Evolutionary conservation across 129 eudicot genomes (phyloP).

Genomic region (Arctium minus): DNA sequence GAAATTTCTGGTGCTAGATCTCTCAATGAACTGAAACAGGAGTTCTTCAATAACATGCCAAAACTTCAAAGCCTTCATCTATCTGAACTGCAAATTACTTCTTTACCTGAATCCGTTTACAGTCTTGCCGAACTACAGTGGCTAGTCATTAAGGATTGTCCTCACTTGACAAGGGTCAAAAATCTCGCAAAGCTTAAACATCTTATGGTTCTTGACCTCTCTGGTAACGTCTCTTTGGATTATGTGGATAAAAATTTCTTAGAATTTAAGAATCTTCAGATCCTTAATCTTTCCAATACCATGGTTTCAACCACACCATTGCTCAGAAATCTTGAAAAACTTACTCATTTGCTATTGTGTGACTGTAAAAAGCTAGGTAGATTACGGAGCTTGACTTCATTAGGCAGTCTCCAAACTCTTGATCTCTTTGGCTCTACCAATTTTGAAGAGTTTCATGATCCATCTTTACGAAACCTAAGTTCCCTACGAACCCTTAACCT

Average conservation of each 20-base stretch:
- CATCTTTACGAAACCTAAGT: not conserved
- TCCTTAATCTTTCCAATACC: conserved; percentile 18
- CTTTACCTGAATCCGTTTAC: conserved; percentile 11
- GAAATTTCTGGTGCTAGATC: conserved; percentile 19
- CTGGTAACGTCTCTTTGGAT: conserved; percentile 22
- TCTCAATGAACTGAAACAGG: not conserved
- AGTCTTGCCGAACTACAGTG: conserved; percentile 14
- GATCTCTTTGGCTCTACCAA: conserved; percentile 15
- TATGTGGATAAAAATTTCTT: conserved; percentile 1
- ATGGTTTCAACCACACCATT: conserved; percentile 11
- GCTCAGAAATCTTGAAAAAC: not conserved
- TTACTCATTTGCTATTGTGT: conserved; percentile 19
- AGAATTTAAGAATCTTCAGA: not conserved
- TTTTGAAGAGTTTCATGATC: conserved; percentile 6
- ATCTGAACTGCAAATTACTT: conserved; percentile 10
- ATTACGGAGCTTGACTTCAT: conserved; percentile 22
- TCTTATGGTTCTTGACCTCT: conserved; percentile 30
- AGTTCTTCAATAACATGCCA: conserved; percentile 9
- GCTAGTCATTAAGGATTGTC: conserved; percentile 20
- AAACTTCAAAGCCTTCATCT: conserved; percentile 23
- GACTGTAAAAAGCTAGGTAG: conserved; percentile 20
- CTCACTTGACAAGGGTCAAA: conserved; percentile 2
- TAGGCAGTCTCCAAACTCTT: conserved; percentile 24
- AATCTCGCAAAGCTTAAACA: not conserved
- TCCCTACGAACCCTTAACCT: conserved; percentile 27